These are phyloP conservation scores for Rubia yunnanensis DNA, from an alignment of 257 asterid species.

Conservation along the genomic window DNA sequence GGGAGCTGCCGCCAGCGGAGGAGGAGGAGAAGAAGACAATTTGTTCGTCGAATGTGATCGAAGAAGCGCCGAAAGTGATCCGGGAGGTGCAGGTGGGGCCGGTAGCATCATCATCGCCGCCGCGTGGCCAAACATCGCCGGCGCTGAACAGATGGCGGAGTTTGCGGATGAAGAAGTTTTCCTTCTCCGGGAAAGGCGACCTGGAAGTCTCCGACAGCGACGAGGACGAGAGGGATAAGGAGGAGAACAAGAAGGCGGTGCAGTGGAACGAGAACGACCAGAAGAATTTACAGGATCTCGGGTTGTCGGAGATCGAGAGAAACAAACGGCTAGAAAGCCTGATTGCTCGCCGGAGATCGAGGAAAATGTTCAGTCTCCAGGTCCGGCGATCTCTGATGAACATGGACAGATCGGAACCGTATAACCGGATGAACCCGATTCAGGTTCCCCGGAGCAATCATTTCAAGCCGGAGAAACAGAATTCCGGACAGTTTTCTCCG, in stretches of 20 bases:
- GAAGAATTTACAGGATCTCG: slow-evolving; percentile 49
- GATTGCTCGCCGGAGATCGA: slow-evolving; percentile 72
- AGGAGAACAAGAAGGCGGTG: slow-evolving; percentile 24
- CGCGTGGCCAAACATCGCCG: slow-evolving; percentile 8
- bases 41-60: slow-evolving; percentile 20
- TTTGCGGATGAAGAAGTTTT: slow-evolving; percentile 3
- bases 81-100: slow-evolving; percentile 37
- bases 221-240: slow-evolving; percentile 21
- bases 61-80: slow-evolving; percentile 47
- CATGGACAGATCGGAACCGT: slow-evolving; percentile 24
- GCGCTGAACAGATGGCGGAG: slow-evolving; percentile 5
- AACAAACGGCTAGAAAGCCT: slow-evolving; percentile 75
- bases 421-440: slow-evolving; percentile 30
- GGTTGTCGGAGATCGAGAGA: slow-evolving; percentile 57
- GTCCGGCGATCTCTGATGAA: slow-evolving; percentile 41
- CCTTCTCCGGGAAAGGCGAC: slow-evolving; percentile 6
- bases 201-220: slow-evolving; percentile 19
- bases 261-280: slow-evolving; percentile 36
- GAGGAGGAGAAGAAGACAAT: slow-evolving; percentile 34
- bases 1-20: slow-evolving; percentile 20
- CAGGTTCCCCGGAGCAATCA: slow-evolving; percentile 33
- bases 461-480: not conserved
- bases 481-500: slow-evolving; percentile 26
- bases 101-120: not conserved
- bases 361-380: slow-evolving; percentile 41